These are phyloP conservation scores for Blastomyces silverae DNA, from an alignment of 2,329 filamentous ascomycete species.

Conservation along the genomic window DNA sequence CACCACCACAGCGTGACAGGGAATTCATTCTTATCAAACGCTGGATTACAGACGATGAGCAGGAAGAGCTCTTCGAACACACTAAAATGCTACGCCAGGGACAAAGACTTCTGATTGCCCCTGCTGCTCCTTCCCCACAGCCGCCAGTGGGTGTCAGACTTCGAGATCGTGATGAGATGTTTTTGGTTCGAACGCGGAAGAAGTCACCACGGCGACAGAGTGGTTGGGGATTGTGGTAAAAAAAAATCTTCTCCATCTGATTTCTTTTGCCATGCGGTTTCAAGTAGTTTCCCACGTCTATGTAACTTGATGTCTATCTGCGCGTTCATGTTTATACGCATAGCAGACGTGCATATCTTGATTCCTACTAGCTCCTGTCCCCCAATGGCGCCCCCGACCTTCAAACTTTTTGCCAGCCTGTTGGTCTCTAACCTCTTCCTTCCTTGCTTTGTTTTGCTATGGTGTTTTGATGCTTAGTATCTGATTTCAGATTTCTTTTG, in stretches of 20 bases:
- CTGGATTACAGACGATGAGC: constrained; percentile 64
- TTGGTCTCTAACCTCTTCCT: neutral
- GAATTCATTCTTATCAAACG: constrained; percentile 67
- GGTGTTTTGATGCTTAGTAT: neutral
- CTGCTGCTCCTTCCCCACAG: constrained; percentile 25
- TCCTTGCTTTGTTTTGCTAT: neutral
- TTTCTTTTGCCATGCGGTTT: neutral
- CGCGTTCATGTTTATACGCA: neutral
- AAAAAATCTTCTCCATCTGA: neutral
- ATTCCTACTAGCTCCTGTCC: neutral
- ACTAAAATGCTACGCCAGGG: constrained; percentile 56
- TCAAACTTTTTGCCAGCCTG: neutral
- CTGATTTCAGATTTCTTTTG: neutral
- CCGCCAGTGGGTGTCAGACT: constrained; percentile 33
- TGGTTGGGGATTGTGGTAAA: constrained; percentile 9
- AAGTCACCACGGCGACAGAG: constrained; percentile 28
- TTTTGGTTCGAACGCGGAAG: constrained; percentile 41
- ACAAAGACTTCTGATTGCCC: constrained; percentile 37
- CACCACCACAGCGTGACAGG: constrained; percentile 46
- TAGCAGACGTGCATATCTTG: neutral
- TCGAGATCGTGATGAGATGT: constrained; percentile 42
- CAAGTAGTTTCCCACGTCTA: neutral
- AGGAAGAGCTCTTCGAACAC: constrained; percentile 65
- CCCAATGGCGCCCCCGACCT: no score
- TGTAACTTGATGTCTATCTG: neutral